Evolutionary conservation across 306 rosid species (phyloP).

Genomic region (Rosa persica): DNA sequence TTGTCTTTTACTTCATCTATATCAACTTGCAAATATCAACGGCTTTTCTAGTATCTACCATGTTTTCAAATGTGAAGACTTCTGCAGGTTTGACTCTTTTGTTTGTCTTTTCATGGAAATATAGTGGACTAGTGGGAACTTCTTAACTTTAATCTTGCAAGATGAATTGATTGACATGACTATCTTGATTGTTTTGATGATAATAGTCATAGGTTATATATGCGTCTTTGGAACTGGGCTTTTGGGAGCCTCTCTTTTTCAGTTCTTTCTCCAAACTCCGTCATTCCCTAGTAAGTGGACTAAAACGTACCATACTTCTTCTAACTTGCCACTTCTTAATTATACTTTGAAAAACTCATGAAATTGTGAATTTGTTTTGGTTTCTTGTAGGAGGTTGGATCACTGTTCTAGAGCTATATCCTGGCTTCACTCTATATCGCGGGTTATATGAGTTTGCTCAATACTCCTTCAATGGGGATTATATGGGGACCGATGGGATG

Average conservation of each 20-base stretch:
- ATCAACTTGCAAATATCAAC: conserved; percentile 83
- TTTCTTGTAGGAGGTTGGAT: conserved; percentile 65
- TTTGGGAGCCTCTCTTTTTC: conserved; percentile 76
- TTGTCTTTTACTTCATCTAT: conserved; percentile 66
- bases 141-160: conserved; percentile 9
- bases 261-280: conserved; percentile 62
- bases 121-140: background rate
- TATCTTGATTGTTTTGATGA: conserved; percentile 13
- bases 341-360: background rate
- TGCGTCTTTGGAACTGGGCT: conserved; percentile 83
- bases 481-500: conserved; percentile 73
- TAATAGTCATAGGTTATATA: conserved; percentile 71
- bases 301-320: background rate
- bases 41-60: conserved; percentile 67
- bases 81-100: conserved; percentile 70
- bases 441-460: conserved; percentile 84
- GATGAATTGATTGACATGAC: conserved; percentile 25
- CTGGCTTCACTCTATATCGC: conserved; percentile 79
- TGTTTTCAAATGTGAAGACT: conserved; percentile 73
- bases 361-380: background rate
- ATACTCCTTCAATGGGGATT: conserved; percentile 57
- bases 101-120: background rate
- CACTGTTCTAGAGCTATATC: conserved; percentile 72
- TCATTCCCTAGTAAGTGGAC: conserved; percentile 77
- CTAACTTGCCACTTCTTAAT: background rate